These are phyloP conservation scores for Plasmodium coatneyi DNA, from an alignment of 169 alveolate species.

Conservation along the genomic window DNA sequence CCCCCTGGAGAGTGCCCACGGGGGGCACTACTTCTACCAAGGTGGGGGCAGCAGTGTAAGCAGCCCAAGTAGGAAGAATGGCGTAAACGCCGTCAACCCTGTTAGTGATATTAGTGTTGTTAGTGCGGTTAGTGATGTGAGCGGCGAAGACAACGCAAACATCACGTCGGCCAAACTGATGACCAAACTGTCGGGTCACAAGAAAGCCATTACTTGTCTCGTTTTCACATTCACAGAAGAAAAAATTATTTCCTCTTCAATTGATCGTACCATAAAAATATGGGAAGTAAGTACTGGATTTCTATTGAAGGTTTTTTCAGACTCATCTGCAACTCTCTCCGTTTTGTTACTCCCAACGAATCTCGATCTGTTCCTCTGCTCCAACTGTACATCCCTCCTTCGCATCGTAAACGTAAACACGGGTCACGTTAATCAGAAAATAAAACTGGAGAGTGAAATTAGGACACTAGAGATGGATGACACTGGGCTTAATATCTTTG, in stretches of 20 bases:
- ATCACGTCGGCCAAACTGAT: slow-evolving; percentile 68
- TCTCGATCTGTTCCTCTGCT: slow-evolving; percentile 78
- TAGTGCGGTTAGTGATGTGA: background rate
- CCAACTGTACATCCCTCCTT: slow-evolving; percentile 86
- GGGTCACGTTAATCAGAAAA: slow-evolving; percentile 87
- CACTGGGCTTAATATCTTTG: slow-evolving; percentile 86
- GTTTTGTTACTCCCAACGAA: slow-evolving; percentile 87
- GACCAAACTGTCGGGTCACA: slow-evolving; percentile 77
- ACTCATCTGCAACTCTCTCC: slow-evolving; percentile 87
- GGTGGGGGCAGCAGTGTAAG: background rate
- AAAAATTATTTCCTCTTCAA: slow-evolving; percentile 86
- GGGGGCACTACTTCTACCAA: background rate
- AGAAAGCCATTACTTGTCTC: slow-evolving; percentile 84
- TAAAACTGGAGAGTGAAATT: slow-evolving; percentile 86
- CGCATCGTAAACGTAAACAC: slow-evolving; percentile 86
- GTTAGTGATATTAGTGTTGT: background rate
- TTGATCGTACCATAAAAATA: slow-evolving; percentile 89
- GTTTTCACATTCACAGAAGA: slow-evolving; percentile 80
- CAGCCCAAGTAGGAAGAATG: no score
- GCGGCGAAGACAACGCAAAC: slow-evolving; percentile 50
- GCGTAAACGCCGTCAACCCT: no score
- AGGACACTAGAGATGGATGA: slow-evolving; percentile 88
- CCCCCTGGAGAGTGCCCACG: slow-evolving; percentile 66
- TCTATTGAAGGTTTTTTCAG: slow-evolving; percentile 87
- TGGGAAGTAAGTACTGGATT: slow-evolving; percentile 89